These are phyloP conservation scores for Clonostachys sp. DNA, from an alignment of 2,329 filamentous ascomycete genomes.

Conservation along the genomic window DNA sequence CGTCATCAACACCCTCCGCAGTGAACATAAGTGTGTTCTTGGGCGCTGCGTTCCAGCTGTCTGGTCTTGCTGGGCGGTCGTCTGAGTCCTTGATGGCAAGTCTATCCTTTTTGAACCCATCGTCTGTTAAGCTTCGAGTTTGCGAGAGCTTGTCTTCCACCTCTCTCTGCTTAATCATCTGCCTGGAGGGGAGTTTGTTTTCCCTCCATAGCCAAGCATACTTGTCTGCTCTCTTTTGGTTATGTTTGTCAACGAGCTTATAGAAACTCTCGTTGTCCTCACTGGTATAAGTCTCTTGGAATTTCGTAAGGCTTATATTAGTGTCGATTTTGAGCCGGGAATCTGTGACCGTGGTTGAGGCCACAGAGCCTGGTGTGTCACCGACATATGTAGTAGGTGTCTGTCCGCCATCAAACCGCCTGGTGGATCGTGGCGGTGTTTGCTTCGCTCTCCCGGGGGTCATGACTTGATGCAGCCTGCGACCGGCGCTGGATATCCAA, in stretches of 20 bases:
- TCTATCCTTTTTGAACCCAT: slow-evolving; percentile 51
- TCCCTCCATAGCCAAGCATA: slow-evolving; percentile 85
- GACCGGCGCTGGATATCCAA: slow-evolving; percentile 82
- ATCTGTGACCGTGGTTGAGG: slow-evolving; percentile 24
- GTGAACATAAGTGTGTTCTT: slow-evolving; percentile 86
- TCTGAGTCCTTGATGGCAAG: slow-evolving; percentile 63
- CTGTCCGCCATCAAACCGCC: slow-evolving; percentile 22
- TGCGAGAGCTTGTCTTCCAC: slow-evolving; percentile 48
- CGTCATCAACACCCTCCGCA: slow-evolving; percentile 60
- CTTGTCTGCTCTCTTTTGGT: slow-evolving; percentile 76
- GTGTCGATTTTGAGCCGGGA: slow-evolving; percentile 57
- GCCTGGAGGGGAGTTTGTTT: slow-evolving; percentile 82
- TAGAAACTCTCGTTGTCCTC: slow-evolving; percentile 99
- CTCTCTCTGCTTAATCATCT: slow-evolving; percentile 65
- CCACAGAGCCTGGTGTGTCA: slow-evolving; percentile 67
- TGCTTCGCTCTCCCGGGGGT: slow-evolving; percentile 57
- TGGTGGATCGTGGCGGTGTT: slow-evolving; percentile 11
- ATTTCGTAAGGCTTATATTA: slow-evolving; percentile 76
- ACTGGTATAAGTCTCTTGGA: slow-evolving; percentile 91
- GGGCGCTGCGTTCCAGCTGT: slow-evolving; percentile 70
- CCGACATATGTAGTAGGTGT: slow-evolving; percentile 66
- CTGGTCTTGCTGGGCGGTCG: slow-evolving; percentile 69
- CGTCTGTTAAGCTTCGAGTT: slow-evolving; percentile 43
- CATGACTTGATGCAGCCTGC: slow-evolving; percentile 72
- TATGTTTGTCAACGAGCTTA: slow-evolving; percentile 84